Percentiles rank a stretch among this genome's conserved stretches.
These are phyloP conservation scores for Verticillium albo-atrum DNA, from an alignment of 2,329 filamentous ascomycete genomes.

Conservation along the genomic window DNA sequence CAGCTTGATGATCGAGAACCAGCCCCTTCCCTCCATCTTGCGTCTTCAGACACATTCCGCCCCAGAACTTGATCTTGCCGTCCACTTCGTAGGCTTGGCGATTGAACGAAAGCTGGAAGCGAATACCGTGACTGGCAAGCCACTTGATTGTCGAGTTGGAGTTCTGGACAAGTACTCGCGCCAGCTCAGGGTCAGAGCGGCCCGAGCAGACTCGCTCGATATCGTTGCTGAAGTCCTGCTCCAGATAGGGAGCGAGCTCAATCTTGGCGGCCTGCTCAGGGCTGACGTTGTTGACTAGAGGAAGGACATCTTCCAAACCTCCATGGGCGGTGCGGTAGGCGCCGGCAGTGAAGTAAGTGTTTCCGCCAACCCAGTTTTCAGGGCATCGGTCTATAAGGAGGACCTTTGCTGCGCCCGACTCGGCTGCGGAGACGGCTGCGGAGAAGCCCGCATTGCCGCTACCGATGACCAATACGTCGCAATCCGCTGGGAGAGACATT, in stretches of 20 bases:
- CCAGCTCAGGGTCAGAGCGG: constrained; percentile 45
- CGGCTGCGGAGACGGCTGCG: constrained; percentile 51
- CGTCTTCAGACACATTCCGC: constrained; percentile 56
- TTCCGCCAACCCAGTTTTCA: constrained; percentile 55
- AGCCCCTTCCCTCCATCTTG: constrained; percentile 57
- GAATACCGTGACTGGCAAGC: constrained; percentile 48
- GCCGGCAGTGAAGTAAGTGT: constrained; percentile 62
- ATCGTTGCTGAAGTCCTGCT: constrained; percentile 49
- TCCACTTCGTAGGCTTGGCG: constrained; percentile 62
- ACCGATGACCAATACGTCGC: constrained; percentile 51
- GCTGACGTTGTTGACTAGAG: constrained; percentile 56
- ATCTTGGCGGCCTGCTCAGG: constrained; percentile 40
- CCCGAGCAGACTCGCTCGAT: constrained; percentile 52
- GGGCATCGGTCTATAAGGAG: constrained; percentile 58
- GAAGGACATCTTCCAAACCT: constrained; percentile 53
- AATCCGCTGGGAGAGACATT: constrained; percentile 9
- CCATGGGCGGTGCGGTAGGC: constrained; percentile 54
- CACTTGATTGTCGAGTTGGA: constrained; percentile 48
- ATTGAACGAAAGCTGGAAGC: constrained; percentile 59
- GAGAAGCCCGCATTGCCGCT: constrained; percentile 62
- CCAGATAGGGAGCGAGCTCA: constrained; percentile 54
- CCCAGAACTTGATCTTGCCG: constrained; percentile 61
- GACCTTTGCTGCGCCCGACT: constrained; percentile 39
- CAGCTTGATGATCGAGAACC: constrained; percentile 40
- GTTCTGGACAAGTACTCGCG: constrained; percentile 43